A percentile compares a stretch with the other conserved stretches of the same genome.
Evolutionary conservation across 495 filamentous ascomycete genomes (phyloP).

Genomic region (Penicillium paxilli): DNA sequence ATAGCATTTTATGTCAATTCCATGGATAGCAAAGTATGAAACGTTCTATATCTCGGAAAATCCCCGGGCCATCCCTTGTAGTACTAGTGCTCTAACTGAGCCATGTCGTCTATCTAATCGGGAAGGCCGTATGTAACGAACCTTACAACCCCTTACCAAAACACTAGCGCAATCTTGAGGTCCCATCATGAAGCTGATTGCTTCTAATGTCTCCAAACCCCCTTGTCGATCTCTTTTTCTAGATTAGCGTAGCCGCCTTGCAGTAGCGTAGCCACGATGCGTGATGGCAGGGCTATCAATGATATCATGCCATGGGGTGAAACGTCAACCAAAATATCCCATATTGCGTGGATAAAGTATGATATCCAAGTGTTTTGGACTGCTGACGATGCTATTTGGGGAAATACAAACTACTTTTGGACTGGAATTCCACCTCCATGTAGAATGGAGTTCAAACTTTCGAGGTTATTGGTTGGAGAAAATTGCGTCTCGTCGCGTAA

Average conservation of each 20-base stretch:
- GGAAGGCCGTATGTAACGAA: not conserved
- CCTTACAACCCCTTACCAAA: not conserved
- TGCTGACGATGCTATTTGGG: not conserved
- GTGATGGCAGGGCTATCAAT: not conserved
- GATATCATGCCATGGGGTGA: not conserved
- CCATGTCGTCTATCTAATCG: not conserved
- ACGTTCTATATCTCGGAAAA: not conserved
- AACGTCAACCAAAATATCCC: not conserved
- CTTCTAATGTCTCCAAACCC: not conserved
- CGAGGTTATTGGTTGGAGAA: no score
- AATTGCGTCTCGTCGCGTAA: no score
- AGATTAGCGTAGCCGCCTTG: conserved; percentile 11
- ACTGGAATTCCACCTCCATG: not conserved
- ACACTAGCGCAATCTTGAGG: not conserved
- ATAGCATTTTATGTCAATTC: no score
- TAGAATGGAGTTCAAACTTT: no score
- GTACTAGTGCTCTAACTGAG: no score
- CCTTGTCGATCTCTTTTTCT: not conserved
- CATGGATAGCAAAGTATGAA: no score
- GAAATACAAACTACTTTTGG: not conserved
- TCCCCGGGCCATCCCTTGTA: not conserved
- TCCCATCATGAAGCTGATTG: not conserved
- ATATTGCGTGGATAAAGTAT: no score
- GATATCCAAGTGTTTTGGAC: not conserved
- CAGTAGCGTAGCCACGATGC: conserved; percentile 5